Conservation (phyloP, 371 early-diverging fungal species). For the Mortierella sp. region DNA sequence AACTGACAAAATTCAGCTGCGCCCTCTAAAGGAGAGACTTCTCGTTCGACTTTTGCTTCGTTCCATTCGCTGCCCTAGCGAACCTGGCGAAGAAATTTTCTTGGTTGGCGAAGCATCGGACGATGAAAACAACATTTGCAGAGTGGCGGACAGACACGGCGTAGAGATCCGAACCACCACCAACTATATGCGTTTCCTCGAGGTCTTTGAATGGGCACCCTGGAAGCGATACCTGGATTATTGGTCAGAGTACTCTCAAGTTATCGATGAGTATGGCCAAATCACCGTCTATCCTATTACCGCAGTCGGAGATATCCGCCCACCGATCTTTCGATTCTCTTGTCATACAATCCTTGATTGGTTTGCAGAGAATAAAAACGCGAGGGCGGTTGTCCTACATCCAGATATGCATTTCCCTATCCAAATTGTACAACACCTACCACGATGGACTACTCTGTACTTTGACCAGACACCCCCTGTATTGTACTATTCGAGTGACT, state of each 20-base stretch:
- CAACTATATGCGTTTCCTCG: constrained; percentile 28
- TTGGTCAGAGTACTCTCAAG: constrained; percentile 2
- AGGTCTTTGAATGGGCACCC: constrained; percentile 33
- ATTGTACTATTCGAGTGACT: background rate
- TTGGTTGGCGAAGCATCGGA: constrained; percentile 4
- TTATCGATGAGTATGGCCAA: background rate
- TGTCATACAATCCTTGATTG: constrained; percentile 27
- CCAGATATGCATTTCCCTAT: constrained; percentile 4
- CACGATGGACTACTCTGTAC: constrained; percentile 15
- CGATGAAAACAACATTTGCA: background rate
- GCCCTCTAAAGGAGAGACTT: constrained; percentile 11
- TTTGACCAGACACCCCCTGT: background rate
- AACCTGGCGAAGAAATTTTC: constrained; percentile 16
- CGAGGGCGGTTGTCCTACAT: constrained; percentile 15
- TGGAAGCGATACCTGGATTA: constrained; percentile 27
- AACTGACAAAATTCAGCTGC: background rate
- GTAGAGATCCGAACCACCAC: constrained; percentile 13
- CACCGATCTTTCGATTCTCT: constrained; percentile 17
- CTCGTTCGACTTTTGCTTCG: constrained; percentile 20
- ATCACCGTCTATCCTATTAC: background rate
- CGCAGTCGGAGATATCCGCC: background rate
- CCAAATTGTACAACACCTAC: background rate
- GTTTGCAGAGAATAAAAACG: constrained; percentile 24
- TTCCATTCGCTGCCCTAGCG: constrained; percentile 25
- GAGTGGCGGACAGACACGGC: constrained; percentile 1